Base-by-base conservation (phyloP, 1,284 basidiomycete genomes). In the Leccinum griseonigrum region DNA sequence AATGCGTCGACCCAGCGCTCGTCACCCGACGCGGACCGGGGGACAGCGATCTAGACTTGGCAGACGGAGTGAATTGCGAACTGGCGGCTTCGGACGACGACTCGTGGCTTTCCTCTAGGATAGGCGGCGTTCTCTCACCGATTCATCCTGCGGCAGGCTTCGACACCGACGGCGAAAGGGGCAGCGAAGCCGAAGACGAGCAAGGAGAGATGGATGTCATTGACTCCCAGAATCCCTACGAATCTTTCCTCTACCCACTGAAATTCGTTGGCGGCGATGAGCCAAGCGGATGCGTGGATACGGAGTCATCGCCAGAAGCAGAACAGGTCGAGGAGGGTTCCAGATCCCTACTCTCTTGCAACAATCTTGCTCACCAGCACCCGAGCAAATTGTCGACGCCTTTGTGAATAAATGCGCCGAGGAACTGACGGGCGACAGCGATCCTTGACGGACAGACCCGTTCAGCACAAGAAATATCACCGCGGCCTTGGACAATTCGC, bases 181-280 rank as follows among this genome's bases (percentile, higher is more conserved):
- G 59, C 11, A 60, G 59, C 1, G 64, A 69, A 32, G 66, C 68
- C 22, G 55, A 65, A 16, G 68, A 71, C n/a, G 62, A 70, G 18
- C 58, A 70, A 28, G 69, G 67, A 9, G 69, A 73, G 5, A 62
- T 13, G 9, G 63, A 62, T 6, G 51, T 58, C 29, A 63, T 38
- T 14, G 69, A 58, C 22, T 73, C 71, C 72, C 72, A 73, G 50
- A 74, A 74, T n/a, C 72, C 70, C 5, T 73, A 71, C 28, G 64
- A 56, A 64, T 74, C 64, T 56, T 63, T 72, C 14, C 64, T 61
- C 29, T 74, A 58, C 6, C 50, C 69, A 10, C 54, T 57, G 10
- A 61, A 60, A 62, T 62, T 68, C 43, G 56, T 60, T 4, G 52
- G 54, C 14, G 60, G 63, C n/a, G 70, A 59, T 13, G 65, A 65